Evolutionary conservation across 1,284 basidiomycete genomes (phyloP), one percentile per base, ranked within the genome.

Genomic region (Malassezia japonica): DNA sequence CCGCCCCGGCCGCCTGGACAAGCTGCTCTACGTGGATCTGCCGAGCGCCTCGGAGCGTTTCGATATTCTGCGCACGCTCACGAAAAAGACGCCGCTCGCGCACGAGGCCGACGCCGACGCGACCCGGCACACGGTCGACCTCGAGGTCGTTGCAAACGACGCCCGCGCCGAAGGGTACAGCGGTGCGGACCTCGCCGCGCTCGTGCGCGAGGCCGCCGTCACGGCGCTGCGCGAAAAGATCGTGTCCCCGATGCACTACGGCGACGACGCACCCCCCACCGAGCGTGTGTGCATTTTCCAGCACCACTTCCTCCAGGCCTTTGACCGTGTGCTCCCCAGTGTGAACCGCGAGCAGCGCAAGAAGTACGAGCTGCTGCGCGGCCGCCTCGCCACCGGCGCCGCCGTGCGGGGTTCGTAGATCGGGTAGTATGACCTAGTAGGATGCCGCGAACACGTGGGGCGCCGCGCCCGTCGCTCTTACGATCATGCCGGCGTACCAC

Each of bases 1-100:
- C 49, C 84, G 91, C 15, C 92, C 92, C 0, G 92, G 92, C 0
- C 82, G 92, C 23, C 80, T 98, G 12, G 92, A 98, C 77, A 96
- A 95, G 74, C 79, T 96, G 6, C 80, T 98, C 24, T 98, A 95
- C 69, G 91, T 98, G 61, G 92, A 96, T 72, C 78, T 96, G 1
- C 92, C 92, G 1, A 77, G 78, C 0, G 61, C 83, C 0, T 72
- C 77, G 12, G 92, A 95, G 75, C 81, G 92, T 10, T 80, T 80
- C 6, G 91, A 96, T 73, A 92, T 98, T 57, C 58, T 72, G 16
- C 56, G 46, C 24, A 66, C 69, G 3, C 56, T 76, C 87, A 80
- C 82, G 12, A 79, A 82, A 44, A 80, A 80, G 56, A 83, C 91
- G 0, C 91, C 89, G 0, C 74, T 94, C 27, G 79, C 75, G 0